Percentiles rank a stretch among this genome's conserved stretches.
Evolutionary conservation across 225 moss, liverwort and hornwort genomes (phyloP).

Genomic region (Asterella californica): DNA sequence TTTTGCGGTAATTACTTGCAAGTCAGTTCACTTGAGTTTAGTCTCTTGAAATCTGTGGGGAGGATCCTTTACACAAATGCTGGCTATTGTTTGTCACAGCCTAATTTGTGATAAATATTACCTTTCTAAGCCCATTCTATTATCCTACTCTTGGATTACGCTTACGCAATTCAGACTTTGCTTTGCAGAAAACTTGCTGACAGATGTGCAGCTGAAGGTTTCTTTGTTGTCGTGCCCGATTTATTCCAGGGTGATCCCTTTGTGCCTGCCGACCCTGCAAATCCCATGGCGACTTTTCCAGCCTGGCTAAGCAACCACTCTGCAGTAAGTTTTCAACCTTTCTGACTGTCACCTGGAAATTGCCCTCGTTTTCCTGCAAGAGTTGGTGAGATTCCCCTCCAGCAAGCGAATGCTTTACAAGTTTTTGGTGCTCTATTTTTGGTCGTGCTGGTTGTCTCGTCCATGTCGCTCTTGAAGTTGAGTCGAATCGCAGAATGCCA

Average conservation of each 20-base stretch:
- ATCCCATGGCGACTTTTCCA: not conserved
- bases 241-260: slow-evolving; percentile 40
- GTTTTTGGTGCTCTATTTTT: no score
- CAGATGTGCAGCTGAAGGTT: slow-evolving; percentile 50
- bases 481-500: no score
- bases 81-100: not conserved
- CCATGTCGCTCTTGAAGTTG: no score
- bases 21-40: not conserved
- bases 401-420: no score
- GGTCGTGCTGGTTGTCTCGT: no score
- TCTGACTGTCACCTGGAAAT: not conserved
- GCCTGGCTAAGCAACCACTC: slow-evolving; percentile 42
- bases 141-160: not conserved
- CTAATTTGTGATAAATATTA: not conserved
- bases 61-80: not conserved
- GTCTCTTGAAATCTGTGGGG: not conserved
- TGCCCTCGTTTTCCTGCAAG: no score
- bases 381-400: no score
- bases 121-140: not conserved
- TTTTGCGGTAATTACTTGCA: slow-evolving; percentile 21
- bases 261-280: not conserved
- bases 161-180: not conserved
- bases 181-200: slow-evolving; percentile 63
- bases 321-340: slow-evolving; percentile 14
- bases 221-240: slow-evolving; percentile 53